Base-by-base conservation (phyloP, 352 stramenopile species). In the Phytophthora agathidicida region DNA sequence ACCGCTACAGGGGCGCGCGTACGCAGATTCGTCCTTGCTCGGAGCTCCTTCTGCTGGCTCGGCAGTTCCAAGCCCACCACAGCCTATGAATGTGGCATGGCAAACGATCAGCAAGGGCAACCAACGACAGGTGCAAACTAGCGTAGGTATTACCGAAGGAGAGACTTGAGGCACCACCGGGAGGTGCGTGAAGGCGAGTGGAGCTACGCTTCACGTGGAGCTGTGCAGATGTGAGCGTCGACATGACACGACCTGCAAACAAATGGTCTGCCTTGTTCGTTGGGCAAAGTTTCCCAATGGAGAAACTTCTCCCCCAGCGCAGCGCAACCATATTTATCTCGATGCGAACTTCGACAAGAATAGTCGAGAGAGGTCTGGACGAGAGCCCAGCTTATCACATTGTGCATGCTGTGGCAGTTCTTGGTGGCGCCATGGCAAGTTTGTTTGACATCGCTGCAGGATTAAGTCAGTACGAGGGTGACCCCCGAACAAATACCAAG, bases 121-220 rank as follows among this genome's bases (percentile, higher is more conserved):
- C 5, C 9, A 24, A 46, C 17, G 30, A n/a, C 17, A 41, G 26
- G 5, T 3, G 11, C 22, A 36, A 8, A 11, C 20, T 13, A 28
- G 5, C 5, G 22, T 31, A 10, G n/a, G 8, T n/a, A 36, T 37
- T 58, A 89, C 77, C 83, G 38, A 93, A 93, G 9, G 77, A 77
- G 52, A 93, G 79, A 46, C 71, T 87, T 31, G 83, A 93, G 20
- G 49, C 69, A 3, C 80, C 83, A 16, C 83, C 80, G 8, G 80
- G 83, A 1, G 83, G 83, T 7, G 80, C 83, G 35, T 91, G 83
- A 5, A 89, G 77, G 9, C 83, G 65, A 20, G 83, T 93, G 26
- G 83, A 91, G 74, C 83, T 93, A 44, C 80, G 81, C 59, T 90
- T 89, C 20, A 93, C 70, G 55, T 87, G 66, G 33, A 93, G 61